Percentiles rank a stretch among this genome's conserved stretches.
Conservation (phyloP, 2,329 filamentous ascomycete genomes). For the Fusarium armeniacum region DNA sequence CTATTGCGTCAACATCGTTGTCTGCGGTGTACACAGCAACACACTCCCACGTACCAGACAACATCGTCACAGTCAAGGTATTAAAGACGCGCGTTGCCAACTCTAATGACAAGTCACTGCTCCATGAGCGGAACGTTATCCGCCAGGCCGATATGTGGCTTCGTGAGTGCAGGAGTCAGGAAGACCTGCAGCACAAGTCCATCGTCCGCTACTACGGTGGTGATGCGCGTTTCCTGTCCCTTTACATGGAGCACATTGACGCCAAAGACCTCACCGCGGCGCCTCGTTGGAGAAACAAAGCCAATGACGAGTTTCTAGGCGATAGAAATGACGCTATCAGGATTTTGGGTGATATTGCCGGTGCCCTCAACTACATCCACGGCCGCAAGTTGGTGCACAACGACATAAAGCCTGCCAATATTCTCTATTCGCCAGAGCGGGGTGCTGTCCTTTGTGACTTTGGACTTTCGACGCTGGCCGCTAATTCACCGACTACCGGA, state of each 20-base stretch:
- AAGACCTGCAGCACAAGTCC: conserved; percentile 67
- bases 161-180: conserved; percentile 69
- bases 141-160: conserved; percentile 72
- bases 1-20: conserved; percentile 68
- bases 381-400: conserved; percentile 68
- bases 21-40: conserved; percentile 70
- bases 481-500: conserved; percentile 63
- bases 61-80: conserved; percentile 72
- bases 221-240: conserved; percentile 70
- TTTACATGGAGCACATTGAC: conserved; percentile 74
- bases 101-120: conserved; percentile 60
- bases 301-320: conserved; percentile 66
- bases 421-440: conserved; percentile 70
- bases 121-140: conserved; percentile 68
- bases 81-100: conserved; percentile 66
- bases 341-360: conserved; percentile 68
- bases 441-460: conserved; percentile 73
- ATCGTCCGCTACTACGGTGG: conserved; percentile 72
- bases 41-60: conserved; percentile 66
- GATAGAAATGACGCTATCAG: conserved; percentile 63
- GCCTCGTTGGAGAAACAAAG: conserved; percentile 63
- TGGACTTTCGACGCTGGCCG: conserved; percentile 66
- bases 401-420: conserved; percentile 74
- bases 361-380: conserved; percentile 70
- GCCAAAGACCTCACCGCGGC: conserved; percentile 66